phyloP scores from a whole-genome alignment of 176 grass and related monocot genomes.

The Elaeis guineensis region DNA sequence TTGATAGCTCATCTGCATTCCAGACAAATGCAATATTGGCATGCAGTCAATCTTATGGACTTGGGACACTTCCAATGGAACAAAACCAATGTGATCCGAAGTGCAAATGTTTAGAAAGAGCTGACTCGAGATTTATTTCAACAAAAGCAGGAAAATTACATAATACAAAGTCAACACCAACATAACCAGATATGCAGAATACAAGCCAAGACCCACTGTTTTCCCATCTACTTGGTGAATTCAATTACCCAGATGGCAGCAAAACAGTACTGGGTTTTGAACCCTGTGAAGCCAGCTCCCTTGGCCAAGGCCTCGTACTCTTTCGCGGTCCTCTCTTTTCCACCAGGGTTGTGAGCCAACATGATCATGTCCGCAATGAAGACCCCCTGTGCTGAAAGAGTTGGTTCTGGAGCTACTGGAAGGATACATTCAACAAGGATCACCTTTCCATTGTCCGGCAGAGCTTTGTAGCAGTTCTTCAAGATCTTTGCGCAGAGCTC shows the following conservation, averaged over 20 bases:
- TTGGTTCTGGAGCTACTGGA: conserved; percentile 46
- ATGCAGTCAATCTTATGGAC: no score
- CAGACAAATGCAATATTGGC: no score
- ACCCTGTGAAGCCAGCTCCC: conserved; percentile 36
- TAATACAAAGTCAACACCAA: no score
- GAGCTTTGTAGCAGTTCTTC: conserved; percentile 86
- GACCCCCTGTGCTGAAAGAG: conserved; percentile 51
- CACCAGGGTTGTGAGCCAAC: conserved; percentile 92
- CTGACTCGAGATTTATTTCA: no score
- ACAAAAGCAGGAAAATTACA: no score
- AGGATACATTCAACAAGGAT: conserved; percentile 68
- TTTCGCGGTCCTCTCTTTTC: conserved; percentile 68
- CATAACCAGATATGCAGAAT: no score
- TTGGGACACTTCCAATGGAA: no score
- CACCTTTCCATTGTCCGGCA: conserved; percentile 69
- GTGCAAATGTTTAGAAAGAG: no score
- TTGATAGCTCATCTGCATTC: no score
- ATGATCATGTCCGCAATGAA: conserved; percentile 84
- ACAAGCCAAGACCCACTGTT: no score
- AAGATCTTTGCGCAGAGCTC: conserved; percentile 57
- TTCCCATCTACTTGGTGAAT: conserved; percentile 57
- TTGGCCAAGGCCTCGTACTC: conserved; percentile 64
- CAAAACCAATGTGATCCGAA: no score
- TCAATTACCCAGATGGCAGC: conserved; percentile 51
- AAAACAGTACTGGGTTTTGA: conserved; percentile 56